Evolutionary conservation across 768 basidiomycete genomes (phyloP), one percentile per base, ranked within the genome.

Genomic region (Sistotremastrum suecicum): DNA sequence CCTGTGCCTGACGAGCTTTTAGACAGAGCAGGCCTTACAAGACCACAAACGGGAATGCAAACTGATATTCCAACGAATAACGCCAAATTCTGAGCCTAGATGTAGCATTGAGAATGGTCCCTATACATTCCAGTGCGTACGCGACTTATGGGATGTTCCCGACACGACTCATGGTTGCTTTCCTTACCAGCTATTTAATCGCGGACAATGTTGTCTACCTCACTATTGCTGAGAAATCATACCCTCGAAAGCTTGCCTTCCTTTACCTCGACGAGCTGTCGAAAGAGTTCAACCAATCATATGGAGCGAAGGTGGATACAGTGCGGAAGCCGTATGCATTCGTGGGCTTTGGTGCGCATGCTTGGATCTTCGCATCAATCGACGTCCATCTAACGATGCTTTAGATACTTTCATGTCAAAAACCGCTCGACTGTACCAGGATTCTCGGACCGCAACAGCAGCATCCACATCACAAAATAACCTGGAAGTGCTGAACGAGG

Each of bases 11-110:
- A 53, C 48, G 12, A 31, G 37, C 42, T 47, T 37, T 35, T 52
- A 98, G 94, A 95, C 89, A 53, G 92, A 98, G 63, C 83, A 85
- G 59, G 73, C 82, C 46, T 68, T 99, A 37, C 88, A 91, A 58
- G 95, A 98, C 64, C 90, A 97, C 70, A 99, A 99, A 61, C 94
- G 97, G 54, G 94, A 99, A 61, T 79, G 92, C 33, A 99, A 99
- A 63, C 74, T 99, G 54, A 83, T 99, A 56, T 97, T 97, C 61
- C 76, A 92, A 49, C 80, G 95, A 36, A 81, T 99, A 57, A 88
- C 86, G 30, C 78, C 89, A 39, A 91, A 97, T 62, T 81, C 87
- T 20, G 95, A 99, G 61, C 90, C 92, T 6, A 76, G 85, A 34
- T 97, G 95, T 62, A 95, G 90, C 4, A 98, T 99, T 54, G 95